Evolutionary conservation across 2,329 filamentous ascomycete species (phyloP), one percentile per base, ranked within the genome.

Genomic region (Colletotrichum eremochloae): DNA sequence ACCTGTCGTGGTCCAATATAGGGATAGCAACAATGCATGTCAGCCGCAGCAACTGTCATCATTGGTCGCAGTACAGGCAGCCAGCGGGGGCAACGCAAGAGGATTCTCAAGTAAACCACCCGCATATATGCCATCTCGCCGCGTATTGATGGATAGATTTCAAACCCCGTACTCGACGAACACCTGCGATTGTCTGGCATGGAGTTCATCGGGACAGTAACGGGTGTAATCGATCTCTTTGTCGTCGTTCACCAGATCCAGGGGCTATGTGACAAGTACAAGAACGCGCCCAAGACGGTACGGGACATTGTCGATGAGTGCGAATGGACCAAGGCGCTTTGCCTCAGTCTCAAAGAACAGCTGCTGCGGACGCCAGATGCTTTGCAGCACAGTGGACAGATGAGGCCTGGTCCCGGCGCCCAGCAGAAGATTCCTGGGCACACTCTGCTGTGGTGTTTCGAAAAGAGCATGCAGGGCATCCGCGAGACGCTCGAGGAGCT

Each of bases 181-280:
- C 11, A 1, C n/a, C 42, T 5, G 3, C 2, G 8, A 29, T 29
- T n/a, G 3, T 20, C 29, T 46, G 18, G 53, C 6, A 72, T 72
- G 69, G 69, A 72, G 11, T 9, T 48, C 36, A 15, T 70, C 38
- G 58, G 58, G 52, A 36, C 33, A 18, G 12, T 72, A 40, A 33
- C 58, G 24, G 12, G 38, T 6, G 65, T n/a, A 2, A 24, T 72
- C 18, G 69, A 72, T 8, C 69, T 72, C 33, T 72, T 52, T 53
- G 31, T 5, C 20, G 29, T 64, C 7, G 40, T 48, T 15, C 42
- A 48, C 11, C 53, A 58, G 33, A 58, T 67, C 24, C 56, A 65
- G 31, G 53, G 31, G 20, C 53, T 65, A 9, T 20, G 62, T 18
- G 65, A 70, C 11, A 70, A n/a, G 61, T 72, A 29, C 58, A 58